These are phyloP conservation scores for Fraxinus cuspidata DNA, from an alignment of 257 asterid species.

Conservation along the genomic window DNA sequence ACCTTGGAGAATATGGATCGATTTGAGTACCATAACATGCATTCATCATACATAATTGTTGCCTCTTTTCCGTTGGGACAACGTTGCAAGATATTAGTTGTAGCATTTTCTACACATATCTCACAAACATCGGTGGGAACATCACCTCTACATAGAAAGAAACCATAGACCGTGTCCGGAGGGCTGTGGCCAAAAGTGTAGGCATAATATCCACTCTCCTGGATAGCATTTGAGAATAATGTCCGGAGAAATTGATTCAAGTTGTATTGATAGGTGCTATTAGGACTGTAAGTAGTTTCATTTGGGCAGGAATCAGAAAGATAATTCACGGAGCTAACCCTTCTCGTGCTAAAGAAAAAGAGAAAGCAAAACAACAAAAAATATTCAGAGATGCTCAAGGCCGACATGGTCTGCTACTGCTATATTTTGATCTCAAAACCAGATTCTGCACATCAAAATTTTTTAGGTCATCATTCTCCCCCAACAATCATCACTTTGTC, in stretches of 20 bases:
- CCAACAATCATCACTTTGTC: too few species aligned
- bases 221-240: constrained; percentile 1
- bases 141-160: constrained; percentile 16
- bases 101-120: background rate
- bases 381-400: background rate
- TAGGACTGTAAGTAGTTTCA: background rate
- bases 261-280: background rate
- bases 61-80: background rate
- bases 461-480: too few species aligned
- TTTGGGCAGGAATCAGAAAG: background rate
- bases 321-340: background rate
- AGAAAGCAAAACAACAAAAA: background rate
- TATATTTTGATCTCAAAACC: background rate
- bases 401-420: background rate
- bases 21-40: constrained; percentile 15
- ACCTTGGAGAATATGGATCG: background rate
- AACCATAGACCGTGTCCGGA: background rate
- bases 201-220: background rate
- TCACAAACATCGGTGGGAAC: background rate
- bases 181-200: background rate
- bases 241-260: background rate
- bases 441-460: too few species aligned
- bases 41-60: background rate
- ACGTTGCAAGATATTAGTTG: background rate
- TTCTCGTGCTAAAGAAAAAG: background rate